phyloP scores from a whole-genome alignment of 805 yeast genomes.

The Yarrowia osloensis region DNA sequence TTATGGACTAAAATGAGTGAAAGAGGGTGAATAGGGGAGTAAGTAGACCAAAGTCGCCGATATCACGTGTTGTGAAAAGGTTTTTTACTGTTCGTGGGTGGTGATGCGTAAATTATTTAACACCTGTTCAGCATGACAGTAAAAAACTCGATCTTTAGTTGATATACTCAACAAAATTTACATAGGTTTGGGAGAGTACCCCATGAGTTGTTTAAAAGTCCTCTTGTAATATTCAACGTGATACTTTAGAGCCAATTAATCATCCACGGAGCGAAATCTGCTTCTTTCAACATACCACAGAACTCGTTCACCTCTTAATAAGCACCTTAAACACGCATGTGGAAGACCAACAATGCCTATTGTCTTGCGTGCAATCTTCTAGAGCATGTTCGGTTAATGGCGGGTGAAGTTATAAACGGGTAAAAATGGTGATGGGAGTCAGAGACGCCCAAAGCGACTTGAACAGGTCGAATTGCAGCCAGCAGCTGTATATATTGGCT shows the following conservation, averaged over 20 bases:
- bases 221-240: too few species aligned
- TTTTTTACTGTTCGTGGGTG: not conserved
- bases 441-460: not conserved
- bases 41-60: too few species aligned
- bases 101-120: not conserved
- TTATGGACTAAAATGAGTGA: not conserved
- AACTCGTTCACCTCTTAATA: not conserved
- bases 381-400: conserved; percentile 6
- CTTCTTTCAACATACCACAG: too few species aligned
- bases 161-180: not conserved
- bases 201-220: too few species aligned
- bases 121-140: too few species aligned
- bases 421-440: too few species aligned
- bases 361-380: not conserved
- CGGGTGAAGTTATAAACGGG: not conserved
- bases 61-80: too few species aligned
- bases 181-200: too few species aligned
- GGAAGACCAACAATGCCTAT: not conserved
- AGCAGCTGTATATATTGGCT: not conserved
- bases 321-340: not conserved
- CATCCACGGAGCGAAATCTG: too few species aligned
- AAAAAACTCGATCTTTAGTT: not conserved
- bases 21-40: not conserved
- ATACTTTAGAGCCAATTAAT: too few species aligned
- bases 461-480: not conserved